Evolutionary conservation across 495 filamentous ascomycete genomes (phyloP), one percentile per base, ranked within the genome.

Genomic region (Aspergillus ellipticus): DNA sequence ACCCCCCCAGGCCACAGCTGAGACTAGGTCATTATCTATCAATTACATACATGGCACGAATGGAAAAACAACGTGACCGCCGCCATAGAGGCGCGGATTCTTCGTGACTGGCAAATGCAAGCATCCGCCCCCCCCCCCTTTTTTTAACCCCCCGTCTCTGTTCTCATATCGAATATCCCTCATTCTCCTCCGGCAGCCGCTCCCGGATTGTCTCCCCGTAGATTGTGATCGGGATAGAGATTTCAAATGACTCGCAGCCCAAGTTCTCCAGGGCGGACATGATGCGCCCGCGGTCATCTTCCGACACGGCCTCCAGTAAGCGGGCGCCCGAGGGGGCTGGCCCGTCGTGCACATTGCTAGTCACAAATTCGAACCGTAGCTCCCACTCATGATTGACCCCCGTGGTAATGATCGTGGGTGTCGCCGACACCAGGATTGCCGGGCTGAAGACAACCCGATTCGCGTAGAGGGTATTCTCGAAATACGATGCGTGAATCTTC

Each of bases 371-470:
- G 49, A 97, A 81, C 1, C 88, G 75, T 10, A 98, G 68, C 70
- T 85, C 86, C 94, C 94, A 98, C 57, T 88, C 87, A 29, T 92
- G 74, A 55, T 83, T 86, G 1, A 98, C 83, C 4, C 90, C 92
- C 47, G 82, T 93, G 1, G 94, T 98, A 10, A 91, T 78, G 62
- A 97, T 94, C 48, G 90, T 88, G 0, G 94, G 95, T 7, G 91
- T 96, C 8, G 89, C 89, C 21, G 76, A 74, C 16, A 84, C 74
- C 1, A 95, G 95, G 31, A 98, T 89, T 0, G 88, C 86, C 3
- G 89, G 88, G 15, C 75, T 83, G 64, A 97, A 96, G 3, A 88
- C 81, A 0, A 93, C 74, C n/a, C 90, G 79, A 8, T 85, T 78
- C 1, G 90, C 82, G 61, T 87, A 96, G 8, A 97, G 74, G 0